phyloP scores from a whole-genome alignment of 345 rosid genomes.

The Eucalyptus cloeziana region DNA sequence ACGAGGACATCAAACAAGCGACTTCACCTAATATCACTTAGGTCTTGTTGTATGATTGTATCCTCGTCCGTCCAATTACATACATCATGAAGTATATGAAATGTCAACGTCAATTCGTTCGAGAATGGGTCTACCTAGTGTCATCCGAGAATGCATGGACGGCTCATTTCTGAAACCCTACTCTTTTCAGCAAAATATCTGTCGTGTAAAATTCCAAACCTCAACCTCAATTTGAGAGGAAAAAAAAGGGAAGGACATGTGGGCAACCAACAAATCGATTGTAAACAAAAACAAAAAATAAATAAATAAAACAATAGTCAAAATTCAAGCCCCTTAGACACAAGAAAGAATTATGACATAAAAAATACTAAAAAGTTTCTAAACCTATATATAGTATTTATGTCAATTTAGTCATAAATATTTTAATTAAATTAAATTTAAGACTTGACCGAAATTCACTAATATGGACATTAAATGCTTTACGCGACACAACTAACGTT shows the following conservation, averaged over 20 bases:
- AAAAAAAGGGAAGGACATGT: neutral
- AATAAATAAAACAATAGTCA: neutral
- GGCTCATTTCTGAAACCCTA: neutral
- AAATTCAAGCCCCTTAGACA: neutral
- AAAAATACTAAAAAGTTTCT: no score
- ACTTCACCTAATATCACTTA: neutral
- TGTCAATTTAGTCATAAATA: no score
- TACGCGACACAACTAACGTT: accelerated
- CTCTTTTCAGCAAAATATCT: neutral
- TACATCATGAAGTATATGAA: neutral
- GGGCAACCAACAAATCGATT: neutral
- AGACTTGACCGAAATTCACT: no score
- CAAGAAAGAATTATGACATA: neutral
- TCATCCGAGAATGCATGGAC: neutral
- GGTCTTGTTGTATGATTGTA: neutral
- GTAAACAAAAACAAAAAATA: no score
- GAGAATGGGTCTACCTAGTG: neutral
- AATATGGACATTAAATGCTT: accelerated
- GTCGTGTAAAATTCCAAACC: neutral
- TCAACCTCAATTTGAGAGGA: neutral
- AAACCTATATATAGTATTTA: no score
- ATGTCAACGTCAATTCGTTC: neutral
- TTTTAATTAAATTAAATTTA: no score
- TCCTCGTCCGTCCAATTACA: neutral
- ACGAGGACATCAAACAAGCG: neutral